Percentiles rank a stretch among this genome's conserved stretches.
Evolutionary conservation across 2,329 filamentous ascomycete genomes (phyloP).

Genomic region (Cucurbitaria berberidis): DNA sequence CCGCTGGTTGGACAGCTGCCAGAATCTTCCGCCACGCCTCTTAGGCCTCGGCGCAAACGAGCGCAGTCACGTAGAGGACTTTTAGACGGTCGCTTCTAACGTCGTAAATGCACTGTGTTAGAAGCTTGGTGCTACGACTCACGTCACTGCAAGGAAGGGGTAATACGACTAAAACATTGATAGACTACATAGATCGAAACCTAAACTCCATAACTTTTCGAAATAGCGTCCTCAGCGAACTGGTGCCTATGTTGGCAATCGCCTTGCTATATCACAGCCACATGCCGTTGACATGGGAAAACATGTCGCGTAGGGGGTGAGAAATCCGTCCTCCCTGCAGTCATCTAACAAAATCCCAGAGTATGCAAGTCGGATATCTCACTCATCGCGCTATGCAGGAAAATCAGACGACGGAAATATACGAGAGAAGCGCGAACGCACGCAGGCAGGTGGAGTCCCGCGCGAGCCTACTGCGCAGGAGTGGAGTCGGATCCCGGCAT

Average conservation of each 20-base stretch:
- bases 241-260: slow-evolving; percentile 18
- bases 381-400: slow-evolving; percentile 44
- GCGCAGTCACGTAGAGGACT: no score
- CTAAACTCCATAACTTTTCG: slow-evolving; percentile 40
- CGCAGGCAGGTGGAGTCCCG: slow-evolving; percentile 21
- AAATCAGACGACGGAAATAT: slow-evolving; percentile 25
- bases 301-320: slow-evolving; percentile 27
- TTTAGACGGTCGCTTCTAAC: no score
- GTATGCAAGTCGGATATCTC: slow-evolving; percentile 54
- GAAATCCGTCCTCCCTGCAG: slow-evolving; percentile 53
- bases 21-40: not conserved
- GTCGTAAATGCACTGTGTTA: no score
- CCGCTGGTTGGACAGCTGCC: not conserved
- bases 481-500: slow-evolving; percentile 33
- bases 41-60: no score
- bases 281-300: slow-evolving; percentile 14
- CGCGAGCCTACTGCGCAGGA: slow-evolving; percentile 34
- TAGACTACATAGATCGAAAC: slow-evolving; percentile 11
- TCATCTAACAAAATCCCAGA: slow-evolving; percentile 34
- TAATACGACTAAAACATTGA: not conserved
- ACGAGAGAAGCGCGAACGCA: slow-evolving; percentile 23
- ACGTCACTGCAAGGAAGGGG: not conserved
- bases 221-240: slow-evolving; percentile 48
- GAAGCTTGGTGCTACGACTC: not conserved
- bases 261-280: slow-evolving; percentile 44